Evolutionary conservation across 129 eudicot species (phyloP).

Genomic region (Flaveria sonorensis): DNA sequence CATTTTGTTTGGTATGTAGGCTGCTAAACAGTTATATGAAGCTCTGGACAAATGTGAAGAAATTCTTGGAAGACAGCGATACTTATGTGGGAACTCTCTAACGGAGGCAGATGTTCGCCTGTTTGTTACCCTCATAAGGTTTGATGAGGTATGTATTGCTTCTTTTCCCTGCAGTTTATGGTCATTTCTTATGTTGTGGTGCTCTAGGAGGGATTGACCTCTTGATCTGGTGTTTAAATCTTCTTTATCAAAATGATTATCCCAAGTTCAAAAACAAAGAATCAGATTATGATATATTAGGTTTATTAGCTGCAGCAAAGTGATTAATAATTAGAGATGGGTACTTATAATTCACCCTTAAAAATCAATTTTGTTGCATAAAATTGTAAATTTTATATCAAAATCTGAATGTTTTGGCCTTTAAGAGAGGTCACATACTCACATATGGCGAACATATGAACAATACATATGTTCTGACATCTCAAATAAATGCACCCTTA

Average conservation of each 20-base stretch:
- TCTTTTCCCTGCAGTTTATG: background rate
- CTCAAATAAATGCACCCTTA: too few relatives aligned
- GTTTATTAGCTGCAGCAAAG: too few relatives aligned
- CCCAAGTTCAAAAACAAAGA: too few relatives aligned
- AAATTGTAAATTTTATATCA: background rate
- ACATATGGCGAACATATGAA: too few relatives aligned
- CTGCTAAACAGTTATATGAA: constrained; percentile 61
- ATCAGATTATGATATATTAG: too few relatives aligned
- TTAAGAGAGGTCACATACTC: background rate
- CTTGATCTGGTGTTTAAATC: too few relatives aligned
- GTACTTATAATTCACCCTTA: background rate
- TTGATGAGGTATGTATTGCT: constrained; percentile 73
- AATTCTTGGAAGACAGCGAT: constrained; percentile 73
- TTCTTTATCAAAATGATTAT: too few relatives aligned
- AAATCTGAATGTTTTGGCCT: background rate
- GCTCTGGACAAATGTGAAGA: constrained; percentile 94
- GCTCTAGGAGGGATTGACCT: too few relatives aligned
- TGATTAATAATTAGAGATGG: background rate
- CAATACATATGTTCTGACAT: too few relatives aligned
- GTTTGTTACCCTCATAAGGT: constrained; percentile 87
- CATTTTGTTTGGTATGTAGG: constrained; percentile 40
- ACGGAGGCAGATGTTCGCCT: constrained; percentile 53
- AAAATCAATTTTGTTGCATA: background rate
- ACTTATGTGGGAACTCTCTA: constrained; percentile 63
- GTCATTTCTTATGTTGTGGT: too few relatives aligned